Base-by-base conservation (phyloP, 2,329 filamentous ascomycete genomes). In the Teratosphaeria destructans region DNA sequence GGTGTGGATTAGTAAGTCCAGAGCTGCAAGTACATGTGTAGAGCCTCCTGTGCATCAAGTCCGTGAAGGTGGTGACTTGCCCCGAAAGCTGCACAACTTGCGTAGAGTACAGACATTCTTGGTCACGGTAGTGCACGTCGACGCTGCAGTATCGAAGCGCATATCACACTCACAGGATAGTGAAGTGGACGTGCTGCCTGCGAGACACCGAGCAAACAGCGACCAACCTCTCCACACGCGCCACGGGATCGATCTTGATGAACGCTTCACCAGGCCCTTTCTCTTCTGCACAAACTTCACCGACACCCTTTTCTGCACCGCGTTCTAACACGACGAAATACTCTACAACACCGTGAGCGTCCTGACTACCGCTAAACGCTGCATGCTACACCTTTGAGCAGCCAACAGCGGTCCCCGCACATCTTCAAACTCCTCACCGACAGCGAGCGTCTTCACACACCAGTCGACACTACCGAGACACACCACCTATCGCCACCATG, bases 401-500 rank as follows among this genome's bases (percentile, higher is more conserved):
- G 52, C 52, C n/a, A 59, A 59, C 57, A 65, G 66, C 68, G 68
- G 67, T 68, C 65, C 65, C 66, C 68, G 67, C 68, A 67, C 66
- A 65, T 69, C 55, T 56, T 56, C 54, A 52, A 55, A 63, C 60
- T 63, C 64, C 53, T 58, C 56, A 60, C 65, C 60, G 61, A 65
- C 65, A 59, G 60, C 60, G 60, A 60, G 62, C 62, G 61, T 62
- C 62, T 63, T 61, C 55, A 61, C 60, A 61, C 60, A 57, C 57
- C 55, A 43, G 43, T 16, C 10, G 8, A 49, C 60, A 39, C 59
- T 56, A 54, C 32, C 60, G 23, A 39, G 43, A 60, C 60, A 47
- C 56, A 47, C 58, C 2, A 55, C 35, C 16, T 27, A 56, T n/a
- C 53, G 60, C 63, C 61, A 73, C 64, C 65, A 86, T 86, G 83